phyloP scores from a whole-genome alignment of 139 green algal species.

The Prasinococcaceae sp. region DNA sequence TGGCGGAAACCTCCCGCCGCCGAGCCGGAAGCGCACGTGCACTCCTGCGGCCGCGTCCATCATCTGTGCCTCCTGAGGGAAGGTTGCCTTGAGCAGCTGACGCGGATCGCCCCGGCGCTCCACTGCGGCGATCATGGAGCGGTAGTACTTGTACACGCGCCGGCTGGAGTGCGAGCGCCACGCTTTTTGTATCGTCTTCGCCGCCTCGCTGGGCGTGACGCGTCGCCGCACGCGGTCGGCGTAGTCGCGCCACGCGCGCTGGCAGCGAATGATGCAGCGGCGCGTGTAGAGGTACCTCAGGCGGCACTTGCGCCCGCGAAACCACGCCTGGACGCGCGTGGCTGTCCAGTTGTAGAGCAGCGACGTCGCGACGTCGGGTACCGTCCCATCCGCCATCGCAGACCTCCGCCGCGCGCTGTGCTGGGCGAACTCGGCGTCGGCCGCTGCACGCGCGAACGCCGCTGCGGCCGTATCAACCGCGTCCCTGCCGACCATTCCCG shows the following conservation, averaged over 20 bases:
- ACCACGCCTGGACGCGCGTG: slow-evolving; percentile 6
- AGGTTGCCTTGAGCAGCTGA: too few relatives aligned
- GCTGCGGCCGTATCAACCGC: too few relatives aligned
- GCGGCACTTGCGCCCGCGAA: too few relatives aligned
- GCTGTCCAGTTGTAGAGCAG: slow-evolving; percentile 9
- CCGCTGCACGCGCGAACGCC: too few relatives aligned
- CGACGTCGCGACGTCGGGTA: too few relatives aligned
- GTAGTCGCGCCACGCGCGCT: background rate
- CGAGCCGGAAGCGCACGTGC: slow-evolving; percentile 59
- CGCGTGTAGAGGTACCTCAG: background rate
- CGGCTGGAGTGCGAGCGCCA: slow-evolving; percentile 5
- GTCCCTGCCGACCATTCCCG: too few relatives aligned
- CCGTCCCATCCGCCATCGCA: too few relatives aligned
- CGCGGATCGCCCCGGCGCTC: slow-evolving; percentile 34
- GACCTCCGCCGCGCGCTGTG: too few relatives aligned
- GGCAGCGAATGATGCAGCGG: background rate
- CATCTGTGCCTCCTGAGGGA: slow-evolving; percentile 49
- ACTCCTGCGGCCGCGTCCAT: slow-evolving; percentile 49
- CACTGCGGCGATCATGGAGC: slow-evolving; percentile 43
- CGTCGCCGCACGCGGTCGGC: background rate
- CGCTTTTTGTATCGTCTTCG: background rate
- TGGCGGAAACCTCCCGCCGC: slow-evolving; percentile 48
- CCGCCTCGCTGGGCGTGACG: background rate
- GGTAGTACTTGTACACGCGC: slow-evolving; percentile 39
- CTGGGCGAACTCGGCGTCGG: too few relatives aligned